phyloP scores from a whole-genome alignment of 2,329 filamentous ascomycete genomes.

The Microdochium paspali region DNA sequence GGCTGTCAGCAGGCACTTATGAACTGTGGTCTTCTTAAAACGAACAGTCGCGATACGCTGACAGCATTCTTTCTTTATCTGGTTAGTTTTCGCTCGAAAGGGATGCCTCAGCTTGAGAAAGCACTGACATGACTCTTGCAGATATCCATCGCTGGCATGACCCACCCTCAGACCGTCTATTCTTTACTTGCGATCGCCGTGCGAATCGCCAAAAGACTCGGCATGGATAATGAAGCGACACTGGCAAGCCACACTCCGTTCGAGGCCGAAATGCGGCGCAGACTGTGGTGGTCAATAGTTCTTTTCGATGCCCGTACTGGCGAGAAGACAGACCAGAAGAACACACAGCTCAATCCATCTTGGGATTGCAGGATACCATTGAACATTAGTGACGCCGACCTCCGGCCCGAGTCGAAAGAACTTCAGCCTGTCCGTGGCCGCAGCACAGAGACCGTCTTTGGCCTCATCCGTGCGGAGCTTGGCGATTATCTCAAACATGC shows the following conservation, averaged over 20 bases:
- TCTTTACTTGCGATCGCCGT: slow-evolving; percentile 42
- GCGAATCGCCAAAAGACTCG: slow-evolving; percentile 48
- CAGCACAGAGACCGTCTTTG: slow-evolving; percentile 32
- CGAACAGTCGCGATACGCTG: slow-evolving; percentile 39
- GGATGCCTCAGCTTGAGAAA: neutral
- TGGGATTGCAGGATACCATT: slow-evolving; percentile 33
- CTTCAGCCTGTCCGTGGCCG: slow-evolving; percentile 14
- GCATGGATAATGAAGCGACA: slow-evolving; percentile 38
- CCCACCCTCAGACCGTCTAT: slow-evolving; percentile 40
- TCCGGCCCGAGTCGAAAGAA: slow-evolving; percentile 29
- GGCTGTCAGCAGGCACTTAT: slow-evolving; percentile 44
- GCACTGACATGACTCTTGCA: slow-evolving; percentile 12
- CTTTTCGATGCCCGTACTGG: slow-evolving; percentile 46
- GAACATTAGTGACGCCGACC: slow-evolving; percentile 36
- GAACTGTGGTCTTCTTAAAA: slow-evolving; percentile 38
- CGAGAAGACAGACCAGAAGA: slow-evolving; percentile 34
- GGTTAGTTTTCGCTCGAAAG: slow-evolving; percentile 22
- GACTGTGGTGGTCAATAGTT: slow-evolving; percentile 53
- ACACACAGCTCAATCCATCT: slow-evolving; percentile 16
- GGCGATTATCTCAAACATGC: slow-evolving; percentile 26
- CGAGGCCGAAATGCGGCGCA: slow-evolving; percentile 50
- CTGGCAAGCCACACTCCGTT: slow-evolving; percentile 19
- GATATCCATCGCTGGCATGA: slow-evolving; percentile 33
- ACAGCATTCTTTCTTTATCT: slow-evolving; percentile 49
- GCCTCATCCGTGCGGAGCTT: slow-evolving; percentile 27